phyloP scores from a whole-genome alignment of 305 asterid genomes.

The Solanum hybrid region DNA sequence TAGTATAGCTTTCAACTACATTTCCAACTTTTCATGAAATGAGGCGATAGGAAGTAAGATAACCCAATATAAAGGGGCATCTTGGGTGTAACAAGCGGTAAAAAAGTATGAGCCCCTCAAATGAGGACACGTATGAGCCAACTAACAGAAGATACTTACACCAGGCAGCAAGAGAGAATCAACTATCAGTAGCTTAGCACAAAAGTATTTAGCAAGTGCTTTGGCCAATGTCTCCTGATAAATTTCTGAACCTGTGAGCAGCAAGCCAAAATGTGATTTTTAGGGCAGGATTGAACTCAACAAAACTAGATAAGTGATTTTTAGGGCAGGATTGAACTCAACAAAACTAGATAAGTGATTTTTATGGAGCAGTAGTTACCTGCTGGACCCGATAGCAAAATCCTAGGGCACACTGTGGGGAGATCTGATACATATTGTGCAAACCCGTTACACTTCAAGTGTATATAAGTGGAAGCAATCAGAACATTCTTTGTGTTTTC shows the following conservation, averaged over 20 bases:
- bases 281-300: neutral
- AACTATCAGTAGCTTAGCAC: slow-evolving; percentile 57
- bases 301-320: neutral
- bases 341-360: neutral
- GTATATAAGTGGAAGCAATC: slow-evolving; percentile 70
- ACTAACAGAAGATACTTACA: slow-evolving; percentile 38
- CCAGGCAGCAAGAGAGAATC: slow-evolving; percentile 74
- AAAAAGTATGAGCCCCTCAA: neutral
- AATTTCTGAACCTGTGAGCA: slow-evolving; percentile 68
- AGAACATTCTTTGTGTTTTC: slow-evolving; percentile 79
- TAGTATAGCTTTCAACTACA: neutral
- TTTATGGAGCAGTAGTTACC: slow-evolving; percentile 33
- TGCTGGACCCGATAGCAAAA: slow-evolving; percentile 84
- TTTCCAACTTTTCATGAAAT: neutral
- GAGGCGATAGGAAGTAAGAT: neutral
- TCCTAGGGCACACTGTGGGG: slow-evolving; percentile 72
- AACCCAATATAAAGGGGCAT: neutral
- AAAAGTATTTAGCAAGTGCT: slow-evolving; percentile 70
- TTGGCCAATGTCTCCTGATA: slow-evolving; percentile 78
- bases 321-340: neutral
- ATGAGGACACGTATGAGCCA: neutral
- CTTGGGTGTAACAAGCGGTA: neutral
- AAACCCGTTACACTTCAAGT: slow-evolving; percentile 58
- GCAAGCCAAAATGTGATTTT: neutral
- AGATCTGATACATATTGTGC: slow-evolving; percentile 69